Percentiles rank a stretch among this genome's conserved stretches.
phyloP scores from a whole-genome alignment of 441 rosid genomes.

The Geranium incanum region DNA sequence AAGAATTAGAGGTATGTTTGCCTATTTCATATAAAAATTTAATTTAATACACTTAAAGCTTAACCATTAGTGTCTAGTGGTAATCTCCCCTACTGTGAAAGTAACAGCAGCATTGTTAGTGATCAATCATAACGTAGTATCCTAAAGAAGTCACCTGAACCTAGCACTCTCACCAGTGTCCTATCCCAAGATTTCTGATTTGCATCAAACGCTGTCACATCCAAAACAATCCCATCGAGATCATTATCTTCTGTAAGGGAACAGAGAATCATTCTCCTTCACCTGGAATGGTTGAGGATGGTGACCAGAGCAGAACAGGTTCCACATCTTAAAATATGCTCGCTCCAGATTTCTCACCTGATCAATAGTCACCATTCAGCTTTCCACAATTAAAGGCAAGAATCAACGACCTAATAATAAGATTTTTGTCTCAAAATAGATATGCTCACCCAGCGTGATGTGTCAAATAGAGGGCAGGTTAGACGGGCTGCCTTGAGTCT shows the following conservation, averaged over 20 bases:
- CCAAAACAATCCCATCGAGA: too few relatives aligned
- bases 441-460: conserved; percentile 77
- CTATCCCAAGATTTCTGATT: too few relatives aligned
- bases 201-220: too few relatives aligned
- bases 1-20: too few relatives aligned
- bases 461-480: conserved; percentile 85
- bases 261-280: conserved; percentile 61
- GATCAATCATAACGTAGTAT: too few relatives aligned
- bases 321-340: conserved; percentile 95
- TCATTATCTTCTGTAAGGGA: conserved; percentile 32
- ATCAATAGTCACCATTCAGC: neutral
- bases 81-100: too few relatives aligned
- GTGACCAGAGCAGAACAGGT: conserved; percentile 60
- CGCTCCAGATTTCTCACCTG: conserved; percentile 92
- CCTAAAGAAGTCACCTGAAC: too few relatives aligned
- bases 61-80: too few relatives aligned
- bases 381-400: neutral
- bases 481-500: conserved; percentile 65
- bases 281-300: conserved; percentile 78
- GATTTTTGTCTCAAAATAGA: neutral
- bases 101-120: too few relatives aligned
- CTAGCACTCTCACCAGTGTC: too few relatives aligned
- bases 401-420: neutral
- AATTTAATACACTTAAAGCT: too few relatives aligned
- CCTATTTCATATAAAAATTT: too few relatives aligned